phyloP scores from a whole-genome alignment of 768 basidiomycete genomes.

The Rhizopogon rudus region DNA sequence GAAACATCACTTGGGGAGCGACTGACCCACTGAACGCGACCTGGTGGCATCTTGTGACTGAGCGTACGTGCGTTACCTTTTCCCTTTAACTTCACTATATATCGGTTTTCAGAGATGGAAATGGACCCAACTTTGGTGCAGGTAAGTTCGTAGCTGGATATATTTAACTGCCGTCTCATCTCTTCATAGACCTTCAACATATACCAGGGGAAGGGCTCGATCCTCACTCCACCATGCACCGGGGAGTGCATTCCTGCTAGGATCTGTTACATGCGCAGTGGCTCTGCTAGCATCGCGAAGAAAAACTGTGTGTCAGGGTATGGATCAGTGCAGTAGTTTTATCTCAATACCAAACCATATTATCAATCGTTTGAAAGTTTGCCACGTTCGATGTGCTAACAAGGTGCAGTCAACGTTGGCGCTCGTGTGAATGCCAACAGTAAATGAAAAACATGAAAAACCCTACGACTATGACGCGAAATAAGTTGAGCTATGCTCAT shows the following conservation, averaged over 20 bases:
- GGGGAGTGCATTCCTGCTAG: constrained; percentile 60
- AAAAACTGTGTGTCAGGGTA: constrained; percentile 60
- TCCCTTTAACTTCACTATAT: constrained; percentile 1
- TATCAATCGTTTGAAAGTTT: background rate
- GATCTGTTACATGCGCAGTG: constrained; percentile 76
- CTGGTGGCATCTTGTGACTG: constrained; percentile 80
- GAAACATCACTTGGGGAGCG: constrained; percentile 48
- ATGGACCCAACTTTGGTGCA: constrained; percentile 51
- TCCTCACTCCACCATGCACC: constrained; percentile 49
- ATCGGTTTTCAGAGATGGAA: constrained; percentile 45
- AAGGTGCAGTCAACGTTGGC: background rate
- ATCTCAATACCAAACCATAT: background rate
- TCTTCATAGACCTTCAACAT: constrained; percentile 54
- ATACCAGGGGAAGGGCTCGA: constrained; percentile 67
- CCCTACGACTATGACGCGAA: background rate
- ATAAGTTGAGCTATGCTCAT: background rate
- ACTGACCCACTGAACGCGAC: constrained; percentile 74
- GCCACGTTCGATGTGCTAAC: background rate
- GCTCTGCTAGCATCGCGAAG: constrained; percentile 54
- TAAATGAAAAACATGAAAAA: background rate
- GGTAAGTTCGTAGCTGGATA: constrained; percentile 30
- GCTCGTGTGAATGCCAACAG: background rate
- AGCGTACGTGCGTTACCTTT: constrained; percentile 38
- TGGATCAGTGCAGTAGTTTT: constrained; percentile 51
- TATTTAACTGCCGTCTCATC: background rate